A percentile compares a stretch with the other conserved stretches of the same genome.
These are phyloP conservation scores for Moesziomyces sp. DNA, from an alignment of 1,284 basidiomycete genomes.

Conservation along the genomic window DNA sequence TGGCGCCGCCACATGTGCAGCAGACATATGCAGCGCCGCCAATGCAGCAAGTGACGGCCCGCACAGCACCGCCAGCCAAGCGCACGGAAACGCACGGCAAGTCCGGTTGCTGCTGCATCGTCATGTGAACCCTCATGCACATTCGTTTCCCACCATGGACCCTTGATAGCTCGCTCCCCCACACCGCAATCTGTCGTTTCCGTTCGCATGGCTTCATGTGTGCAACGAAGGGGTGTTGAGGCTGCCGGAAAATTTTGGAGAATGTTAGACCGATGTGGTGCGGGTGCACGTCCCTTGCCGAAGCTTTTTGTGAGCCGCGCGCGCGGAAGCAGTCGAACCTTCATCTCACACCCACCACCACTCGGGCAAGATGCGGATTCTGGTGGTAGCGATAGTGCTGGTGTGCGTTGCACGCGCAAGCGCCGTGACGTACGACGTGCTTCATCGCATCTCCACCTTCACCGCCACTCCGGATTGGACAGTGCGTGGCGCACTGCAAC, in stretches of 20 bases:
- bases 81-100: conserved; percentile 15
- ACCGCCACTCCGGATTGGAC: conserved; percentile 12
- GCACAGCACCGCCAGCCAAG: no score
- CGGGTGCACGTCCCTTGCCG: no score
- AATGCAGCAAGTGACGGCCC: neutral
- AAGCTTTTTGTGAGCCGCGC: no score
- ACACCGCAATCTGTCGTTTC: no score
- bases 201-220: no score
- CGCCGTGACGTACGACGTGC: conserved; percentile 16
- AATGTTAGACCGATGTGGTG: no score
- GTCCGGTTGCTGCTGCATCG: conserved; percentile 39
- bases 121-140: conserved; percentile 25
- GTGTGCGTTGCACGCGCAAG: neutral
- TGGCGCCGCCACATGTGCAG: neutral
- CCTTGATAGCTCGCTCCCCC: neutral
- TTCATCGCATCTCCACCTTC: conserved; percentile 22
- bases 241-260: no score
- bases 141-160: neutral
- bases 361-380: neutral
- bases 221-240: no score
- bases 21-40: neutral
- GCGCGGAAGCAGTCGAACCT: no score
- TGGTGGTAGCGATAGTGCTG: neutral
- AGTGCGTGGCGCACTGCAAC: conserved; percentile 3
- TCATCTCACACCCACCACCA: no score